Conservation (phyloP, 257 asterid genomes). For the Rauvolfia tetraphylla region DNA sequence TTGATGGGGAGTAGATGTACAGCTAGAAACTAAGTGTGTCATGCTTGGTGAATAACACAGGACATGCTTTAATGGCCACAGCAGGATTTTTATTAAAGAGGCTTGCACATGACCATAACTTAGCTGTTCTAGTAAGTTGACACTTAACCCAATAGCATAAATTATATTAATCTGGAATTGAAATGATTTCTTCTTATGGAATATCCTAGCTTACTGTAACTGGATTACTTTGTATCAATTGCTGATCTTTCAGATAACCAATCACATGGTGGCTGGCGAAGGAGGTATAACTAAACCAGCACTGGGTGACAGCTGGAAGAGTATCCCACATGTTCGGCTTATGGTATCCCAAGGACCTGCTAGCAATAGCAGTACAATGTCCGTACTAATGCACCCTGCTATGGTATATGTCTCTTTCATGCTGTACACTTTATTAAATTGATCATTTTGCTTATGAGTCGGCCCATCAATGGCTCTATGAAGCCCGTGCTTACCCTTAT, state of each 20-base stretch:
- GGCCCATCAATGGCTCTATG: background rate
- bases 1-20: conserved; percentile 3
- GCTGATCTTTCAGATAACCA: conserved; percentile 55
- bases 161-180: background rate
- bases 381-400: conserved; percentile 65
- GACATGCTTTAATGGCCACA: conserved; percentile 71
- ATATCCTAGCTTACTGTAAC: background rate
- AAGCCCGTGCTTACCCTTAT: too few relatives aligned
- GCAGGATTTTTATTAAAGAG: conserved; percentile 70
- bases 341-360: conserved; percentile 42
- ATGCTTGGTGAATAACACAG: conserved; percentile 32
- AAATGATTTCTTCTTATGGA: background rate
- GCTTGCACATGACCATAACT: conserved; percentile 71
- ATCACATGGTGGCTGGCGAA: conserved; percentile 88
- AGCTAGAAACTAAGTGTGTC: conserved; percentile 15
- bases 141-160: background rate
- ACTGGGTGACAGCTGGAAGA: conserved; percentile 90
- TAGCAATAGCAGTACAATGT: conserved; percentile 41
- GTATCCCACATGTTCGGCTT: conserved; percentile 75
- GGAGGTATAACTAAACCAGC: conserved; percentile 74
- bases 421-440: background rate
- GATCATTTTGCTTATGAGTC: background rate
- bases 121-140: conserved; percentile 56
- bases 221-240: background rate
- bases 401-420: conserved; percentile 38